Evolutionary conservation across 371 early-diverging fungal genomes (phyloP).

Genomic region (Mortierella sp.): DNA sequence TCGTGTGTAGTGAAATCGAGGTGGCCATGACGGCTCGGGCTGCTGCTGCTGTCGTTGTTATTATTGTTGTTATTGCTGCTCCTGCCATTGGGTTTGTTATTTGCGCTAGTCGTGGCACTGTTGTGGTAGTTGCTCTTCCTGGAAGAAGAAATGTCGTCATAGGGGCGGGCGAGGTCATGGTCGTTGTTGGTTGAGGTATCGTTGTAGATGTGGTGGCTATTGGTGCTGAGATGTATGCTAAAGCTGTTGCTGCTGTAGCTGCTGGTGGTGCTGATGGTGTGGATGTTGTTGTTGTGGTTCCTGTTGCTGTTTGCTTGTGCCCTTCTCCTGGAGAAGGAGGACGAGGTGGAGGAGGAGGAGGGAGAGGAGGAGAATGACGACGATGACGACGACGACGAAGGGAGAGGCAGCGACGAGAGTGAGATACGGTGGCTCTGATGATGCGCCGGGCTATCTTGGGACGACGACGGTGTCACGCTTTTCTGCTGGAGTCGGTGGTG

Average conservation of each 20-base stretch:
- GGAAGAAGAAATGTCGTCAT: neutral
- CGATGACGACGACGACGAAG: slow-evolving; percentile 44
- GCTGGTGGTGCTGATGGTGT: neutral
- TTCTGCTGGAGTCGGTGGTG: slow-evolving; percentile 54
- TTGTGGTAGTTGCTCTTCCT: neutral
- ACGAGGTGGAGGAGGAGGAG: slow-evolving; percentile 25
- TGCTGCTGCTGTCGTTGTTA: slow-evolving; percentile 13
- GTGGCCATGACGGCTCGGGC: neutral
- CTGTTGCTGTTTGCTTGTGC: slow-evolving; percentile 18
- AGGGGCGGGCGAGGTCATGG: neutral
- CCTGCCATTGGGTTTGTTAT: slow-evolving; percentile 7
- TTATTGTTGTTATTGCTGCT: slow-evolving; percentile 8
- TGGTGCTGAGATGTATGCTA: slow-evolving; percentile 3
- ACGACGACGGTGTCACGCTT: slow-evolving; percentile 16
- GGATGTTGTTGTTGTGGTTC: neutral
- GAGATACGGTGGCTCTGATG: slow-evolving; percentile 27
- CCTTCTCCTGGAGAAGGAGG: slow-evolving; percentile 51
- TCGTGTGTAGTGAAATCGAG: slow-evolving; percentile 10
- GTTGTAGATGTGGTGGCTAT: neutral
- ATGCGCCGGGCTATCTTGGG: slow-evolving; percentile 14
- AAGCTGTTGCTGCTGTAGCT: neutral
- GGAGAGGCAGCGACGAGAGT: slow-evolving; percentile 23
- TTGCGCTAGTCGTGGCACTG: slow-evolving; percentile 4
- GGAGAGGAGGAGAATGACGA: slow-evolving; percentile 22
- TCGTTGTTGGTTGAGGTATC: neutral